These are phyloP conservation scores for Penicillium simplicissimum DNA, from an alignment of 495 filamentous ascomycete genomes.

Conservation along the genomic window DNA sequence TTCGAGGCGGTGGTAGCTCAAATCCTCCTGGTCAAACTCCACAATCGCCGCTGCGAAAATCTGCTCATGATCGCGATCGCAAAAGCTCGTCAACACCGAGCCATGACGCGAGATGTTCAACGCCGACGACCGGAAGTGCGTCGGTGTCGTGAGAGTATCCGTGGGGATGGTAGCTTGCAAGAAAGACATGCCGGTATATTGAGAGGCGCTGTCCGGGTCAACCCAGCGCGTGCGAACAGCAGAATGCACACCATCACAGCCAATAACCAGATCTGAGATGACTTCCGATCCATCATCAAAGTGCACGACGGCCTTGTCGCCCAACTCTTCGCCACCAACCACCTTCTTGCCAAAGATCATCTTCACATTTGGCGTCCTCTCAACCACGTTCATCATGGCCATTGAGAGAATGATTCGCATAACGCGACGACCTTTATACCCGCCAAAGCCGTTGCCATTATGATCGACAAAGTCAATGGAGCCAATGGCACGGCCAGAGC, in stretches of 20 bases:
- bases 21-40: slow-evolving; percentile 45
- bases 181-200: slow-evolving; percentile 58
- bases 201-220: slow-evolving; percentile 47
- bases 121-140: slow-evolving; percentile 50
- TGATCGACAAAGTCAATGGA: slow-evolving; percentile 43
- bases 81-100: slow-evolving; percentile 54
- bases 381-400: slow-evolving; percentile 48
- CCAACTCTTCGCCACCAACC: slow-evolving; percentile 37
- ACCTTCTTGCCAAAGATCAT: slow-evolving; percentile 46
- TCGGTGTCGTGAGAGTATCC: slow-evolving; percentile 24
- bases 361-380: slow-evolving; percentile 39
- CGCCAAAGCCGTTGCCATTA: slow-evolving; percentile 41
- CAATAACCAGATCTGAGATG: slow-evolving; percentile 55
- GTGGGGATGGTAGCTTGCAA: slow-evolving; percentile 50
- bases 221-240: slow-evolving; percentile 53
- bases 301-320: slow-evolving; percentile 42
- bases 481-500: slow-evolving; percentile 48
- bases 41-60: slow-evolving; percentile 60
- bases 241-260: slow-evolving; percentile 67
- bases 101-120: slow-evolving; percentile 56
- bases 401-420: slow-evolving; percentile 49
- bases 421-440: slow-evolving; percentile 49
- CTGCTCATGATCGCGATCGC: slow-evolving; percentile 42
- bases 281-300: slow-evolving; percentile 53
- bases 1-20: slow-evolving; percentile 32